These are phyloP conservation scores for Ceriops decandra DNA, from an alignment of 345 rosid species.

Conservation along the genomic window DNA sequence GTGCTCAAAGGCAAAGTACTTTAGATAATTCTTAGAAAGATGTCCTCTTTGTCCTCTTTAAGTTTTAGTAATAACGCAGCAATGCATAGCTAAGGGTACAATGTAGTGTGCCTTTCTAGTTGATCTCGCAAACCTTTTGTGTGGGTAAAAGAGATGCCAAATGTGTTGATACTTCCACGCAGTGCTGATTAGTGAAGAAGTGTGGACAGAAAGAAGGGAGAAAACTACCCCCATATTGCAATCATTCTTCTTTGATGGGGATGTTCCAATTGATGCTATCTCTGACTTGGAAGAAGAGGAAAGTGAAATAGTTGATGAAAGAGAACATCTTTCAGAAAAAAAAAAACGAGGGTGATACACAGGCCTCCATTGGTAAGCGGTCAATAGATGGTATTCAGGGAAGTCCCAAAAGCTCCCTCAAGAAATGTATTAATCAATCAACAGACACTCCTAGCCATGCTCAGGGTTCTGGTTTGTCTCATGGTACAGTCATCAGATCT, in stretches of 20 bases:
- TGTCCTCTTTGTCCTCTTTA: neutral
- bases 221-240: slow-evolving; percentile 83
- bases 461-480: slow-evolving; percentile 51
- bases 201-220: slow-evolving; percentile 97
- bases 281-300: slow-evolving; percentile 81
- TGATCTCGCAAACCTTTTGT: slow-evolving; percentile 8
- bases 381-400: slow-evolving; percentile 42
- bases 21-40: neutral
- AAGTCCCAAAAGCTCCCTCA: slow-evolving; percentile 51
- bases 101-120: neutral
- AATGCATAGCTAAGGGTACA: neutral
- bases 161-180: slow-evolving; percentile 90
- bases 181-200: slow-evolving; percentile 99
- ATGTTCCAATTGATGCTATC: slow-evolving; percentile 60
- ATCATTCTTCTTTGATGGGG: slow-evolving; percentile 73
- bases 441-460: slow-evolving; percentile 53
- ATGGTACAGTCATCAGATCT: slow-evolving; percentile 35
- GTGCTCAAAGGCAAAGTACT: neutral
- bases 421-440: slow-evolving; percentile 36
- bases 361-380: slow-evolving; percentile 46
- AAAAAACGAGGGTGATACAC: slow-evolving; percentile 42
- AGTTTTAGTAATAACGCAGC: neutral
- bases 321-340: slow-evolving; percentile 35
- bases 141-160: slow-evolving; percentile 99
- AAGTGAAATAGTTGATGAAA: slow-evolving; percentile 54